Base-by-base conservation (phyloP, 257 asterid genomes). In the Verbascum thapsus region DNA sequence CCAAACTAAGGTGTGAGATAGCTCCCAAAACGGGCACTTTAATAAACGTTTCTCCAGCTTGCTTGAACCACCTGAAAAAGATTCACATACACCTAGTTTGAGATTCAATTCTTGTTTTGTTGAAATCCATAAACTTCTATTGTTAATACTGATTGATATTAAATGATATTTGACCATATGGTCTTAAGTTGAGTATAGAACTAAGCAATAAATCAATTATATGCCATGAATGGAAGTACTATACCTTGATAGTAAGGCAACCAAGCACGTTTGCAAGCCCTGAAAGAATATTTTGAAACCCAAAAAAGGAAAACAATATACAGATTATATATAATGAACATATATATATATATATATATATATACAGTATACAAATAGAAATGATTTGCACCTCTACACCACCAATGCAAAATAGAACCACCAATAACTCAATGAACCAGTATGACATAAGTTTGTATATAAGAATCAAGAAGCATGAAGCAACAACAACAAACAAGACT, bases 261-360 rank as follows among this genome's bases (percentile, higher is more conserved):
- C 96, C 53, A 88, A 72, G 80, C 96, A 91, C 57, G 96, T 84
- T 62, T 83, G 96, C 79, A 91, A 66, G 19, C 96, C 95, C 96
- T 91, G 91, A 68, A 76, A 59, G 57, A 38, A 68, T 19, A 26
- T 1, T 26, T 17, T 10, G 12, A 10, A 58, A 35, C 38, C n/a
- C n/a, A n/a, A 40, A 9, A 58, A 34, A 38, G 5, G 17, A 10
- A 18, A 48, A 48, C 5, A 18, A 45, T 48, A 48, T n/a, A n/a
- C n/a, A n/a, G n/a, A n/a, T n/a, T n/a, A n/a, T n/a, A n/a, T n/a
- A n/a, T n/a, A n/a, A n/a, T n/a, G n/a, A n/a, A 16, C 3, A 48
- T 15, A 18, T 23, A 15, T 11, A 17, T 45, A 45, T 6, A 15
- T 13, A 13, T 19, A 13, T 7, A 17, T n/a, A 20, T 13, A 68